phyloP scores from a whole-genome alignment of 2,329 filamentous ascomycete species.

The Drechslerella coelobrocha region DNA sequence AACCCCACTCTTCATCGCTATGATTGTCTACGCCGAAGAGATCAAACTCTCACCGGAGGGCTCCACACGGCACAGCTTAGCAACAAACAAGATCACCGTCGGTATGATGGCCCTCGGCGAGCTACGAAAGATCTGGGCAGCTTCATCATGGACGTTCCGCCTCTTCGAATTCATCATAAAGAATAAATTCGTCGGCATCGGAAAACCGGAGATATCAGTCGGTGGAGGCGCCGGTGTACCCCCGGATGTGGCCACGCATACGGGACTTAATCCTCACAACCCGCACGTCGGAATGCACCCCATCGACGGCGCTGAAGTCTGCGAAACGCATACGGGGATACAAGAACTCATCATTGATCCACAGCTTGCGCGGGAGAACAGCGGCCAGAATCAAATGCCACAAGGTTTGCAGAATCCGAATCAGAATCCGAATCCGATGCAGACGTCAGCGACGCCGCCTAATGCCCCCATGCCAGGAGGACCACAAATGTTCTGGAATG shows the following conservation, averaged over 20 bases:
- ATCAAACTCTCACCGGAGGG: constrained; percentile 44
- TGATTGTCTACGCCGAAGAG: constrained; percentile 49
- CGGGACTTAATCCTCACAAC: constrained; percentile 31
- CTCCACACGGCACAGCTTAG: constrained; percentile 40
- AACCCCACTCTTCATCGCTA: constrained; percentile 48
- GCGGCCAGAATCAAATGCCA: not conserved
- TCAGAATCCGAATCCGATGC: constrained; percentile 1
- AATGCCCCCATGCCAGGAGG: constrained; percentile 15
- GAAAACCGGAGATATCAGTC: constrained; percentile 45
- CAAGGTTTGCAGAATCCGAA: constrained; percentile 7
- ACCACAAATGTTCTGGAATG: constrained; percentile 31
- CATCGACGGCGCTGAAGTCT: constrained; percentile 24
- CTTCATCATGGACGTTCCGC: constrained; percentile 46
- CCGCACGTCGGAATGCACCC: constrained; percentile 44
- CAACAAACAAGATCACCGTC: constrained; percentile 42
- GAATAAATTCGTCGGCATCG: constrained; percentile 48
- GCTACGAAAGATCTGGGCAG: constrained; percentile 47
- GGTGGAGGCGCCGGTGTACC: constrained; percentile 32
- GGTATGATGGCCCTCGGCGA: constrained; percentile 49
- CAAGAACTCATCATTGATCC: constrained; percentile 34
- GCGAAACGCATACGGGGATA: constrained; percentile 17
- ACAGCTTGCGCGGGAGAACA: constrained; percentile 29
- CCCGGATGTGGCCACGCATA: constrained; percentile 27
- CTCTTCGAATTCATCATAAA: constrained; percentile 51
- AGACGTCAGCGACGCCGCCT: constrained; percentile 12